Base-by-base conservation (phyloP, 108 stramenopile species). In the Skeletonema grethae region DNA sequence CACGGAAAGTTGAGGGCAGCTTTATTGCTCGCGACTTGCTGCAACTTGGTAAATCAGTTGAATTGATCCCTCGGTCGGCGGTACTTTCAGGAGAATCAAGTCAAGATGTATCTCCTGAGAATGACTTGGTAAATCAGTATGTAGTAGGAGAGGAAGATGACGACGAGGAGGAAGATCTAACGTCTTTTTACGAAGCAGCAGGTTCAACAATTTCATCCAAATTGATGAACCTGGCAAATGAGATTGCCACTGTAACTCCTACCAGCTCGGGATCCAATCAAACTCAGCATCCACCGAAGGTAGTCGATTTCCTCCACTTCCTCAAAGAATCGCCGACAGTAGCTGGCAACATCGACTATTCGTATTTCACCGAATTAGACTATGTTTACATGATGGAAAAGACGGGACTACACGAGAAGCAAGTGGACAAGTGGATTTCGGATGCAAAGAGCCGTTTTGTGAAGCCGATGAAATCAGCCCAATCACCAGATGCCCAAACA, bases 11-110 rank as follows among this genome's bases (percentile, higher is more conserved):
- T 20, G 50, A 53, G 9, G 7, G 20, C 22, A 53, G 50, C 22
- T 53, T 22, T 8, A 53, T 53, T 53, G 50, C 50, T n/a, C 50
- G 50, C 2, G 50, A 53, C 50, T 22, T 53, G 50, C 8, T 53
- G 7, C 50, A 53, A 24, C 50, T 53, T 22, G 50, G 50, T 53
- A 53, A 53, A 22, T 53, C 50, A 1, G 50, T 53, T 8, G 50
- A 53, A 7, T 53, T 53, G 22, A 53, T 53, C 22, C 50, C 50
- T 53, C 50, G 50, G 22, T 53, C 50, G 50, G 50, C 50, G 2
- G 50, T 53, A 24, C 50, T 53, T 20, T 6, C 50, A 53, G 50
- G 50, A 53, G 50, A 53, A 53, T 53, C 50, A 2, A 53, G 50
- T 53, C 50, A 53, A 22, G 50, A 53, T 53, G 50, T 9, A 53